phyloP scores from a whole-genome alignment of 2,329 filamentous ascomycete genomes.

The Alternaria postmessia region DNA sequence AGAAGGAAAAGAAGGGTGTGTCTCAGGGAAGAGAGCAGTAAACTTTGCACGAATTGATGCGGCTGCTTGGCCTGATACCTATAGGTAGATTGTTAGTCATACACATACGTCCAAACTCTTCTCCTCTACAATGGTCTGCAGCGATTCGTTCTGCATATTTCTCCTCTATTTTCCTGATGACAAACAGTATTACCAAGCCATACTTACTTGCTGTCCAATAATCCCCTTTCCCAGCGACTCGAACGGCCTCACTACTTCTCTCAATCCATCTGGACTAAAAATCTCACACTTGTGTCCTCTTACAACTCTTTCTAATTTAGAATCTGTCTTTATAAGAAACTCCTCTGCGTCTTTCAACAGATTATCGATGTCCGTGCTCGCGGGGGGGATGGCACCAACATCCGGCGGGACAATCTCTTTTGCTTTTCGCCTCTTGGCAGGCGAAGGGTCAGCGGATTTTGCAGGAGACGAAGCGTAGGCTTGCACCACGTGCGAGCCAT shows the following conservation, averaged over 20 bases:
- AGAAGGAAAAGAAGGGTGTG: slow-evolving; percentile 68
- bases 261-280: slow-evolving; percentile 83
- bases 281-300: slow-evolving; percentile 77
- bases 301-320: slow-evolving; percentile 74
- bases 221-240: slow-evolving; percentile 83
- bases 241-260: slow-evolving; percentile 88
- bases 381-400: slow-evolving; percentile 33
- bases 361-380: slow-evolving; percentile 70
- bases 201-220: slow-evolving; percentile 80
- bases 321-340: slow-evolving; percentile 77
- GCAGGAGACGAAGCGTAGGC: slow-evolving; percentile 53
- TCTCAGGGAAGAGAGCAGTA: slow-evolving; percentile 61
- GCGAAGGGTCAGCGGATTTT: slow-evolving; percentile 34
- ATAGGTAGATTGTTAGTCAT: neutral
- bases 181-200: neutral
- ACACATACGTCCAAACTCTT: neutral
- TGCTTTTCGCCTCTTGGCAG: slow-evolving; percentile 56
- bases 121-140: neutral
- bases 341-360: slow-evolving; percentile 78
- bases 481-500: slow-evolving; percentile 68
- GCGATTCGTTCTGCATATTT: no score
- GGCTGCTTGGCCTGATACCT: slow-evolving; percentile 88
- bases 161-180: neutral
- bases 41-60: slow-evolving; percentile 81
- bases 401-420: slow-evolving; percentile 50